Evolutionary conservation across 805 yeast species (phyloP).

Genomic region (Danielozyma ontarioensis): DNA sequence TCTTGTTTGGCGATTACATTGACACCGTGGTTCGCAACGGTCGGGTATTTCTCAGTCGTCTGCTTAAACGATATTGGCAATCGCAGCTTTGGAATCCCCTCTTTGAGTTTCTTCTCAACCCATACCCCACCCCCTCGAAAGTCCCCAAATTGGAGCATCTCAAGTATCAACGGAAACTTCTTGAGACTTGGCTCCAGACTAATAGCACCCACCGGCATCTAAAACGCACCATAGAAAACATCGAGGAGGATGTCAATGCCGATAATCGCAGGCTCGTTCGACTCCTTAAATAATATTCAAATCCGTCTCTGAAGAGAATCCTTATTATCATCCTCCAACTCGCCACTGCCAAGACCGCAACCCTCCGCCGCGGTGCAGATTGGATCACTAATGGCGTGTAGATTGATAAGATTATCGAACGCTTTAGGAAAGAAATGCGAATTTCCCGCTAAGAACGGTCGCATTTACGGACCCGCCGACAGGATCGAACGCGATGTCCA

Average conservation of each 20-base stretch:
- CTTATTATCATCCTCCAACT: too few relatives aligned
- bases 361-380: too few relatives aligned
- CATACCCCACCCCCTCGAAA: slow-evolving; percentile 23
- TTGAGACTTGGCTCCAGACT: slow-evolving; percentile 40
- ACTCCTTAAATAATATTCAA: too few relatives aligned
- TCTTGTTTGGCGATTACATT: slow-evolving; percentile 68
- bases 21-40: slow-evolving; percentile 22
- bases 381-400: too few relatives aligned
- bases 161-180: slow-evolving; percentile 21
- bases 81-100: slow-evolving; percentile 62
- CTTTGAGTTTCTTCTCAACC: slow-evolving; percentile 61
- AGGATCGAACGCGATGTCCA: too few relatives aligned
- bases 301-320: too few relatives aligned
- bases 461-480: too few relatives aligned
- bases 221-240: slow-evolving; percentile 24
- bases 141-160: slow-evolving; percentile 41
- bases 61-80: slow-evolving; percentile 74
- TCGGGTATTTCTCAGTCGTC: slow-evolving; percentile 27
- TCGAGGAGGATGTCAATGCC: slow-evolving; percentile 29
- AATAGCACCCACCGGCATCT: slow-evolving; percentile 17
- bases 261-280: too few relatives aligned
- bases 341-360: too few relatives aligned
- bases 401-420: too few relatives aligned
- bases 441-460: too few relatives aligned
- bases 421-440: too few relatives aligned